These are phyloP conservation scores for Phytophthora lateralis DNA, from an alignment of 352 stramenopile species.

Conservation along the genomic window DNA sequence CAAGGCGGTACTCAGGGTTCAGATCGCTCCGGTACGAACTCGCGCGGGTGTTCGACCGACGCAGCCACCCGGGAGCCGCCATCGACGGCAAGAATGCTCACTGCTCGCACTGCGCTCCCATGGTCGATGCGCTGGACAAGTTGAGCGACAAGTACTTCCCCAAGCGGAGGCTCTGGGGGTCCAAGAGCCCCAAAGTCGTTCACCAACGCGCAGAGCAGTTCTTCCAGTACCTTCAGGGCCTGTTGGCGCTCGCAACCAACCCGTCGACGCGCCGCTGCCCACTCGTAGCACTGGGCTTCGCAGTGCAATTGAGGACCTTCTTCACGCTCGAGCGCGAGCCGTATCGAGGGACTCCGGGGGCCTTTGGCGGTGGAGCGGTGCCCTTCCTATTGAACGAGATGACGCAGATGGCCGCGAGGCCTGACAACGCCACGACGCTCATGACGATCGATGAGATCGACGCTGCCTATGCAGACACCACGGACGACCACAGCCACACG, in stretches of 20 bases:
- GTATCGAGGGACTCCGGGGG: slow-evolving; percentile 45
- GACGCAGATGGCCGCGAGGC: slow-evolving; percentile 32
- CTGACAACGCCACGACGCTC: slow-evolving; percentile 47
- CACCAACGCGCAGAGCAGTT: slow-evolving; percentile 52
- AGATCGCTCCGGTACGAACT: slow-evolving; percentile 65
- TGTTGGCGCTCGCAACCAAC: slow-evolving; percentile 59
- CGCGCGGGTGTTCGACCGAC: slow-evolving; percentile 46
- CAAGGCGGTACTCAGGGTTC: slow-evolving; percentile 73
- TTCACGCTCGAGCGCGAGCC: slow-evolving; percentile 56
- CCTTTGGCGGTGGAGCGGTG: slow-evolving; percentile 40
- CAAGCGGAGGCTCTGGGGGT: slow-evolving; percentile 65
- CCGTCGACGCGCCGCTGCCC: slow-evolving; percentile 60
- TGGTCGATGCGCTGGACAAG: slow-evolving; percentile 48
- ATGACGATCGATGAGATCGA: slow-evolving; percentile 58
- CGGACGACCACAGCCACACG: slow-evolving; percentile 17
- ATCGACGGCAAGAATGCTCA: slow-evolving; percentile 35
- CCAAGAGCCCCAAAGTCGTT: slow-evolving; percentile 47
- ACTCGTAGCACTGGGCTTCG: slow-evolving; percentile 55
- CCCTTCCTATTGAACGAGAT: slow-evolving; percentile 56
- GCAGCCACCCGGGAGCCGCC: slow-evolving; percentile 16
- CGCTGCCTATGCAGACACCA: slow-evolving; percentile 16
- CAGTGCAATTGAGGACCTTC: slow-evolving; percentile 64
- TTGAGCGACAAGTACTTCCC: slow-evolving; percentile 57
- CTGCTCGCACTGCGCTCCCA: slow-evolving; percentile 66
- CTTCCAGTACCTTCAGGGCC: slow-evolving; percentile 57